phyloP scores from a whole-genome alignment of 2,329 filamentous ascomycete genomes.

The Alternaria solani region DNA sequence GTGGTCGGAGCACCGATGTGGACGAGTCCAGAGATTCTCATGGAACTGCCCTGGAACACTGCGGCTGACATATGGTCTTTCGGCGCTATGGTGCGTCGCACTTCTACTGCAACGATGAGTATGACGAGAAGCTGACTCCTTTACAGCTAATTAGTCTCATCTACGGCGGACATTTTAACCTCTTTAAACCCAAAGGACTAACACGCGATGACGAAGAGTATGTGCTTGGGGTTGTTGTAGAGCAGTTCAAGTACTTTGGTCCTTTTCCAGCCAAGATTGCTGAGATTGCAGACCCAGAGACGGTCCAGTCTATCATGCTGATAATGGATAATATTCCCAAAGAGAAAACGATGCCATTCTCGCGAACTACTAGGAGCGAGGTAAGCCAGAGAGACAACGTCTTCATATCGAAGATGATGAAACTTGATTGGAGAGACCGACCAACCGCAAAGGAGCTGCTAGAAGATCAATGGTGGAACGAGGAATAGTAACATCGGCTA shows the following conservation, averaged over 20 bases:
- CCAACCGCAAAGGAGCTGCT: conserved; percentile 52
- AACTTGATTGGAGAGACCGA: conserved; percentile 54
- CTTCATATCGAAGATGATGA: conserved; percentile 56
- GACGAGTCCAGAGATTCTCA: conserved; percentile 48
- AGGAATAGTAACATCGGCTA: neutral
- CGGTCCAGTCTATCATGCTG: conserved; percentile 13
- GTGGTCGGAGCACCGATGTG: conserved; percentile 50
- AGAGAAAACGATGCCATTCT: conserved; percentile 27
- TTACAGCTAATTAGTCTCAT: conserved; percentile 40
- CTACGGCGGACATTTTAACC: conserved; percentile 34
- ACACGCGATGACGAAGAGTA: conserved; percentile 34
- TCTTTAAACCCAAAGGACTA: conserved; percentile 36
- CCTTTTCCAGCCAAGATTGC: conserved; percentile 32
- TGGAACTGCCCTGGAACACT: conserved; percentile 44
- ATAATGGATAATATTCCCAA: conserved; percentile 21
- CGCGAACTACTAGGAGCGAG: conserved; percentile 18
- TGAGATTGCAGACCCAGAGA: conserved; percentile 32
- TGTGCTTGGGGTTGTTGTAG: conserved; percentile 27
- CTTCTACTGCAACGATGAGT: conserved; percentile 3
- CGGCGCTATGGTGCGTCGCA: conserved; percentile 44
- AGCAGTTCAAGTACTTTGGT: conserved; percentile 36
- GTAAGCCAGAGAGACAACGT: conserved; percentile 24
- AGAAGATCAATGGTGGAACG: conserved; percentile 50
- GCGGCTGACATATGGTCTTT: conserved; percentile 55
- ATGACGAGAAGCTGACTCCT: conserved; percentile 10